Percentiles rank a stretch among this genome's conserved stretches.
Conservation (phyloP, 2,329 filamentous ascomycete genomes). For the Celoporthe dispersa region DNA sequence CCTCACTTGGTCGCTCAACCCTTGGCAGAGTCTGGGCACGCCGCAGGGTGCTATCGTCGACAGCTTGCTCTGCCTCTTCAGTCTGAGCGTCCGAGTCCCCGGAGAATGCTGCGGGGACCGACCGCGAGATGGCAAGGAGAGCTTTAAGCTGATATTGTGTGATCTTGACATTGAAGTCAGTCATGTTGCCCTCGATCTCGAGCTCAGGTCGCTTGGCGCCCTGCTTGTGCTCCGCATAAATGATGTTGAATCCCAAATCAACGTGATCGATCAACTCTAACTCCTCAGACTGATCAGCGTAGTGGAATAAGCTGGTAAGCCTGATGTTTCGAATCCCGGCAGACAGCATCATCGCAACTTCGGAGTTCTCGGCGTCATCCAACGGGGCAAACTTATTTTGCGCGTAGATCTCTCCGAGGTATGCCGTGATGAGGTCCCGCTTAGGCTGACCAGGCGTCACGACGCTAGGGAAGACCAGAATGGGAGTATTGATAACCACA, state of each 20-base stretch:
- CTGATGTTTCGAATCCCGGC: slow-evolving; percentile 91
- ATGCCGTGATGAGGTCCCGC: slow-evolving; percentile 86
- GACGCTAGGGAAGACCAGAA: slow-evolving; percentile 88
- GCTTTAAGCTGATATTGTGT: slow-evolving; percentile 93
- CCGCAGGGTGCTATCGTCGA: slow-evolving; percentile 62
- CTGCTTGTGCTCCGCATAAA: slow-evolving; percentile 82
- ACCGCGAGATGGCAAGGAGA: slow-evolving; percentile 81
- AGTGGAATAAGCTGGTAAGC: slow-evolving; percentile 88
- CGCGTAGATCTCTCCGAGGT: slow-evolving; percentile 95
- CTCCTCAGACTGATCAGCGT: slow-evolving; percentile 76
- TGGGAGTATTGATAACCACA: slow-evolving; percentile 90
- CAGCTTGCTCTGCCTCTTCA: slow-evolving; percentile 74
- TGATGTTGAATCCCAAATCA: slow-evolving; percentile 90
- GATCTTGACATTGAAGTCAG: slow-evolving; percentile 85
- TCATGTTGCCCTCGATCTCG: slow-evolving; percentile 90
- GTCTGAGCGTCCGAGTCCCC: slow-evolving; percentile 73
- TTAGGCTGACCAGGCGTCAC: slow-evolving; percentile 71
- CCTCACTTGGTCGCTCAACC: slow-evolving; percentile 50
- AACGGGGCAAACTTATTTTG: slow-evolving; percentile 90
- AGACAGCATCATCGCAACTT: slow-evolving; percentile 85
- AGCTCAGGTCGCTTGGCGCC: slow-evolving; percentile 83
- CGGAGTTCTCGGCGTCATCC: slow-evolving; percentile 73
- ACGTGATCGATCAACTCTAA: slow-evolving; percentile 97
- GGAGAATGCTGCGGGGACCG: slow-evolving; percentile 85
- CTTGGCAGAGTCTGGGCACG: slow-evolving; percentile 53